Base-by-base conservation (phyloP, 1,139 yeast genomes). In the Yamadazyma epiphylla region DNA sequence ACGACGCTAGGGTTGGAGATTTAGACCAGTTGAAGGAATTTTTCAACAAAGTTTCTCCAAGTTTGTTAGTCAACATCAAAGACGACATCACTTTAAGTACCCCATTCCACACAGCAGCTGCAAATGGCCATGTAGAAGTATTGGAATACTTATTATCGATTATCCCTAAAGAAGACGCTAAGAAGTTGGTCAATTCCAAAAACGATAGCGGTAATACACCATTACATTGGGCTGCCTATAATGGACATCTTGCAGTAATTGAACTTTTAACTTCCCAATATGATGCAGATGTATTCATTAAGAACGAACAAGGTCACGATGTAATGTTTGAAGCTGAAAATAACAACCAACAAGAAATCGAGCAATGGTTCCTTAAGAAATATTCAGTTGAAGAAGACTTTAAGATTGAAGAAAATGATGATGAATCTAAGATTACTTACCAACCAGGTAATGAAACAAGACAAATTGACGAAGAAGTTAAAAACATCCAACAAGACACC, bases 51-150 rank as follows among this genome's bases (percentile, higher is more conserved):
- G 65, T 81, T 29, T 73, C 76, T n/a, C 70, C 77, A 4, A 57
- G 61, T 2, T 55, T 68, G 9, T 54, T 83, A 28, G 43, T 69
- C 26, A 54, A 57, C 4, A 77, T 80, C 36, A 74, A 72, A 46
- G 94, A 85, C 43, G 80, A 79, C 28, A 66, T 58, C 30, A 72
- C 88, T 1, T 58, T 71, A 30, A 75, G 84, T 32, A 86, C 96
- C 0, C 83, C 95, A 9, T 61, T 91, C 30, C 98, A 91, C 52
- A 85, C 86, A 88, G 96, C 97, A 1, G 79, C 94, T 20, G 98
- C 94, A 20, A 91, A 91, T 55, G 97, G 96, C 0, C 95, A 89
- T 52, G 41, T 64, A n/a, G 87, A 78, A 28, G 76, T 80, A 5
- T 74, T 84, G 20, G 57, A 74, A 45, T 82, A 72, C 49, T 60